These are phyloP conservation scores for Candida ficus DNA, from an alignment of 805 yeast species.

Conservation along the genomic window DNA sequence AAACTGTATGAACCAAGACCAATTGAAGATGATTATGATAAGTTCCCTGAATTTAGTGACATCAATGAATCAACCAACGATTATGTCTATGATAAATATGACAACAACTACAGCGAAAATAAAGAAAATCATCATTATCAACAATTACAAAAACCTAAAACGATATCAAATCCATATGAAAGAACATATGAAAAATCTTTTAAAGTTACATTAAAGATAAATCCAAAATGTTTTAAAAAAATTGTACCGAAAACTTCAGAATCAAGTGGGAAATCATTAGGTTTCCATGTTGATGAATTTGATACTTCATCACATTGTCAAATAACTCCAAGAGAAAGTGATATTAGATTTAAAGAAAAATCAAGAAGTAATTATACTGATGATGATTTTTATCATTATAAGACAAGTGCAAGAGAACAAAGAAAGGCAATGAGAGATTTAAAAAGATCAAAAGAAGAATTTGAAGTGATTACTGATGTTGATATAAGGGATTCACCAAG, in stretches of 20 bases:
- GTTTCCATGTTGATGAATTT: no score
- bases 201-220: not conserved
- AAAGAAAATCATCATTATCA: no score
- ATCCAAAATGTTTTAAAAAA: no score
- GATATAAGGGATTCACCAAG: not conserved
- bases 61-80: not conserved
- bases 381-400: not conserved
- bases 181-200: no score
- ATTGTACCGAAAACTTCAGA: not conserved
- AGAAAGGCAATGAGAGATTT: conserved; percentile 5
- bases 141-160: no score
- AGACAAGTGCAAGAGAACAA: conserved; percentile 3
- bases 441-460: not conserved
- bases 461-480: not conserved
- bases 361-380: conserved; percentile 5
- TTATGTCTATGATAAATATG: not conserved
- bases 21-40: conserved; percentile 8
- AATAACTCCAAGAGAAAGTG: conserved; percentile 3
- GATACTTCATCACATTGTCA: no score
- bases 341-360: conserved; percentile 5
- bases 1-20: conserved; percentile 19
- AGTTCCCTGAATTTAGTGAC: not conserved
- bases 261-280: no score
- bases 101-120: not conserved
- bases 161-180: no score